Evolutionary conservation across 306 rosid species (phyloP), one percentile per base, ranked within the genome.

Genomic region (Pyrus communis): DNA sequence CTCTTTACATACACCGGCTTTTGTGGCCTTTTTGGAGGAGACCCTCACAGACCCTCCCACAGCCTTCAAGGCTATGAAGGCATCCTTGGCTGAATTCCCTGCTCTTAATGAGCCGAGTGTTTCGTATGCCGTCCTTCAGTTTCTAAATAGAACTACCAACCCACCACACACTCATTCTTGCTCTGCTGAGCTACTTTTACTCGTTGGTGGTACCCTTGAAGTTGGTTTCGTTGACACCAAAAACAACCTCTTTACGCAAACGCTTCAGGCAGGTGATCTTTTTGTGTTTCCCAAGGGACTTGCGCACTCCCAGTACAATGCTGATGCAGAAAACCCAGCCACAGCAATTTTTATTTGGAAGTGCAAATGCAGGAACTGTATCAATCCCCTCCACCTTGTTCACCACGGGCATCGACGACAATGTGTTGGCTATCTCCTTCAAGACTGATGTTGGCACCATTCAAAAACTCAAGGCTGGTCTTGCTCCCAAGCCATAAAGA

Each of bases 361-460:
- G 88, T 63, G 86, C 92, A 28, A 87, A 75, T 62, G 75, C 91
- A 4, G 89, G 85, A 2, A 58, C 80, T 0, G 84, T 83, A 1
- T 83, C 91, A 0, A 14, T 86, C 40, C 92, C 96, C 2, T 62
- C 1, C 51, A 71, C 89, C 0, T 33, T 87, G 63, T 84, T 89
- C 54, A 9, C 55, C 15, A 73, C 87, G 2, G 38, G 84, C 43
- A 85, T 85, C 45, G 83, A 86, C 12, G 80, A 82, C 52, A 77
- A 60, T 25, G 77, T 85, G 28, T 78, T 89, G 80, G 89, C 89
- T 69, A 70, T 81, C 75, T 76, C 88, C 11, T 87, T 89, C 77
- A 89, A 85, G 54, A 49, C 19, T 49, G 19, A 49, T 49, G 19
- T 49, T 70, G 45, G 64, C 52, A 86, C 84, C 63, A 79, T 87